Percentiles rank a stretch among this genome's conserved stretches.
phyloP scores from a whole-genome alignment of 371 early-diverging fungal species.

The Capniomyces stellatus region DNA sequence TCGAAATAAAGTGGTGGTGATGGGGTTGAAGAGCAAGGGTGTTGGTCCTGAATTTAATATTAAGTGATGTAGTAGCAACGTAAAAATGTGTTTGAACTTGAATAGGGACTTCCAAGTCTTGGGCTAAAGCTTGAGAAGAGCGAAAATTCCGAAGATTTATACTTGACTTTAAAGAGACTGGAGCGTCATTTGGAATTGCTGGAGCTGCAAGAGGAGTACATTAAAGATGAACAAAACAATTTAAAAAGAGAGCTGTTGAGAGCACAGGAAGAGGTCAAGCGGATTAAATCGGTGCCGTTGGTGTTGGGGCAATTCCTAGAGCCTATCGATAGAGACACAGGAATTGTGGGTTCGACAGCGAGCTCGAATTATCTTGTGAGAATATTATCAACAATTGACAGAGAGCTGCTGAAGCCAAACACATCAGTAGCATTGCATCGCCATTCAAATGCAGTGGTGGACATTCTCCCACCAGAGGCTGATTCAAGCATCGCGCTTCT shows the following conservation, averaged over 20 bases:
- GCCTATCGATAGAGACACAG: constrained; percentile 94
- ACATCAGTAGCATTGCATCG: constrained; percentile 96
- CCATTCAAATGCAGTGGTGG: constrained; percentile 96
- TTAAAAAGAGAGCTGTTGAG: constrained; percentile 88
- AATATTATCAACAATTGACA: constrained; percentile 95
- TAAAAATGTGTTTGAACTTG: too few relatives aligned
- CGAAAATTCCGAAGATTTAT: constrained; percentile 81
- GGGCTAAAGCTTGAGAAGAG: too few relatives aligned
- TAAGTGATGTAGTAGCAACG: too few relatives aligned
- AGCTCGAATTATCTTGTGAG: constrained; percentile 93
- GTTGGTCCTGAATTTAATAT: too few relatives aligned
- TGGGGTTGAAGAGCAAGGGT: too few relatives aligned
- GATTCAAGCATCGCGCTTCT: constrained; percentile 94
- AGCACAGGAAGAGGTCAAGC: constrained; percentile 97
- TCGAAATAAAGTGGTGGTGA: too few relatives aligned
- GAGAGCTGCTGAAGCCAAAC: constrained; percentile 94
- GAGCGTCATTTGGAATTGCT: constrained; percentile 92
- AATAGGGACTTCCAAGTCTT: too few relatives aligned
- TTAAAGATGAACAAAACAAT: constrained; percentile 96
- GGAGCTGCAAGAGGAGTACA: constrained; percentile 96
- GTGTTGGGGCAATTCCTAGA: constrained; percentile 99
- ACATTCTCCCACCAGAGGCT: constrained; percentile 92
- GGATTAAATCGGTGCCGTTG: constrained; percentile 97
- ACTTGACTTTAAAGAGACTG: constrained; percentile 83
- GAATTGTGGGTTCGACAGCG: constrained; percentile 95